Base-by-base conservation (phyloP, 768 basidiomycete genomes). In the Serendipita sp. region DNA sequence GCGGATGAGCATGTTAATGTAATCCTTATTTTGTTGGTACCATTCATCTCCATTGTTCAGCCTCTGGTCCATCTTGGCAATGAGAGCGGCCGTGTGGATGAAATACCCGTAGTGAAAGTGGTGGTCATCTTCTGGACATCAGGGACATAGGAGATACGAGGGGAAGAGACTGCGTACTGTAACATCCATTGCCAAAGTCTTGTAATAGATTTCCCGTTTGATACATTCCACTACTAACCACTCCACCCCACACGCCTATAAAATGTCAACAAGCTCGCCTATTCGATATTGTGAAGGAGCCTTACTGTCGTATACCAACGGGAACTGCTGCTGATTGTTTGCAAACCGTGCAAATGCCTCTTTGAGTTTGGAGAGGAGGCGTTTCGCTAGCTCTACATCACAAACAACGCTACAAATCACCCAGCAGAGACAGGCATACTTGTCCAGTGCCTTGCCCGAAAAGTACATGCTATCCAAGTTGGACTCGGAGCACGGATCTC, bases 381-480 rank as follows among this genome's bases (percentile, higher is more conserved):
- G 15, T 28, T 62, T 7, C 2, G 54, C 28, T 16, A 65, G 11
- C 7, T 60, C 34, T 36, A 28, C 11, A 41, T 60, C 65, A 11
- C 34, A 18, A 23, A 23, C 34, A 36, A 58, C 52, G 5, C 11
- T 34, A n/a, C 28, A 35, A 15, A 65, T 35, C 15, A 46, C 2
- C 16, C 56, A 45, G n/a, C 52, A 60, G 3, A 65, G 54, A 32
- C 56, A 56, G 4, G 65, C 65, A 28, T 38, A 65, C 44, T 60
- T 65, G 41, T 65, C 54, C 54, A 65, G 36, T n/a, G 65, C 65
- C 54, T 65, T 65, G 5, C 65, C 65, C 8, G 52, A 41, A 28
- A 65, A 65, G 52, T 65, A 65, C 54, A 56, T 56, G 41, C 54
- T 62, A 38, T 65, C 54, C 18, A 60, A 38, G 58, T 65, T 60